Evolutionary conservation across 352 stramenopile species (phyloP).

Genomic region (Sclerospora graminicola): DNA sequence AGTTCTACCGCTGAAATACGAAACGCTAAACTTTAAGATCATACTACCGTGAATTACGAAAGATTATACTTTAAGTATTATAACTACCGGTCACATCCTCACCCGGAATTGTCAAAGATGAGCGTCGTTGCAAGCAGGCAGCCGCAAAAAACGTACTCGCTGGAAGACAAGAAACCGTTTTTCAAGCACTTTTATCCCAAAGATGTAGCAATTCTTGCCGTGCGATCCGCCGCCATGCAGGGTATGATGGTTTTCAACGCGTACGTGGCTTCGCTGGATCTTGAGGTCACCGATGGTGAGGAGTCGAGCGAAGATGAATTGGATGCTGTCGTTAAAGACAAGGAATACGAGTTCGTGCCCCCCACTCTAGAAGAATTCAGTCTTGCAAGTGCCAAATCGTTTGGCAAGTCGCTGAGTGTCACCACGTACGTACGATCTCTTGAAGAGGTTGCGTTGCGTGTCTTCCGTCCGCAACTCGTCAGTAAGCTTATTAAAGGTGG

Average conservation of each 20-base stretch:
- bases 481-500: conserved; percentile 78
- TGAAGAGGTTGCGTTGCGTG: conserved; percentile 50
- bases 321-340: conserved; percentile 25
- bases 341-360: conserved; percentile 37
- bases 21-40: too few relatives aligned
- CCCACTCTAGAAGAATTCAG: conserved; percentile 52
- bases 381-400: conserved; percentile 42
- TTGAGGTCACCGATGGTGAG: conserved; percentile 48
- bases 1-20: too few relatives aligned
- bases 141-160: conserved; percentile 43
- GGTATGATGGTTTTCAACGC: conserved; percentile 66
- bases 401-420: conserved; percentile 70
- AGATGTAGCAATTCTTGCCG: conserved; percentile 53
- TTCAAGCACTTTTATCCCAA: conserved; percentile 75
- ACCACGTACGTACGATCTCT: conserved; percentile 70
- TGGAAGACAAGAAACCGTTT: conserved; percentile 81
- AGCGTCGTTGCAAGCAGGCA: conserved; percentile 36
- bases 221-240: conserved; percentile 53
- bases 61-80: too few relatives aligned
- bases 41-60: too few relatives aligned
- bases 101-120: too few relatives aligned
- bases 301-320: conserved; percentile 29
- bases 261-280: conserved; percentile 64
- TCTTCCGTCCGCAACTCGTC: conserved; percentile 43
- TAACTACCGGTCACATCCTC: too few relatives aligned